Evolutionary conservation across 805 yeast genomes (phyloP).

Genomic region (Candida takata): DNA sequence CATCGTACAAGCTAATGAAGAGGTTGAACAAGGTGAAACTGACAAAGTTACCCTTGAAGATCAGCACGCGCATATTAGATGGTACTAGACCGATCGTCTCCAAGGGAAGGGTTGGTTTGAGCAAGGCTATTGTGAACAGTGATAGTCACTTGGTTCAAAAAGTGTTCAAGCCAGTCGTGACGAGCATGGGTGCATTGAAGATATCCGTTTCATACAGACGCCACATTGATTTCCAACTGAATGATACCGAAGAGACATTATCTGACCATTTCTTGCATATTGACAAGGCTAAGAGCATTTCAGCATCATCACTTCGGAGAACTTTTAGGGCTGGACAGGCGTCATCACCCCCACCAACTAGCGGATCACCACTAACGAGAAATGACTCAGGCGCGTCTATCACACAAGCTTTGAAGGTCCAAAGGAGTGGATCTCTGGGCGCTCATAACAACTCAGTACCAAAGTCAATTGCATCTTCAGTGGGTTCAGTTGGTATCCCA

Average conservation of each 20-base stretch:
- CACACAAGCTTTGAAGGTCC: constrained; percentile 32
- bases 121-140: constrained; percentile 47
- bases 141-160: constrained; percentile 53
- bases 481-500: constrained; percentile 19
- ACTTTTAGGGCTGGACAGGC: constrained; percentile 28
- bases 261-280: constrained; percentile 48
- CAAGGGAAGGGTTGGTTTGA: constrained; percentile 78
- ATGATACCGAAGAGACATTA: constrained; percentile 57
- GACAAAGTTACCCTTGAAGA: constrained; percentile 31
- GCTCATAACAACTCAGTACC: constrained; percentile 22
- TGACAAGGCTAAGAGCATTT: constrained; percentile 29
- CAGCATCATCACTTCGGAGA: constrained; percentile 7
- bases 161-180: constrained; percentile 61
- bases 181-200: constrained; percentile 67
- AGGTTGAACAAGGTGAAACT: constrained; percentile 33
- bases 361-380: constrained; percentile 27
- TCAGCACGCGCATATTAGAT: constrained; percentile 61
- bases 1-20: constrained; percentile 55
- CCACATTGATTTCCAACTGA: constrained; percentile 60
- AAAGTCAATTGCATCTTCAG: constrained; percentile 21
- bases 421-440: constrained; percentile 29
- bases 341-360: constrained; percentile 24
- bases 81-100: constrained; percentile 75
- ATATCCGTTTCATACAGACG: constrained; percentile 75
- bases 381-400: constrained; percentile 40